A percentile compares a stretch with the other conserved stretches of the same genome.
Conservation (phyloP, 1,284 basidiomycete genomes). For the Vanrija sp. region DNA sequence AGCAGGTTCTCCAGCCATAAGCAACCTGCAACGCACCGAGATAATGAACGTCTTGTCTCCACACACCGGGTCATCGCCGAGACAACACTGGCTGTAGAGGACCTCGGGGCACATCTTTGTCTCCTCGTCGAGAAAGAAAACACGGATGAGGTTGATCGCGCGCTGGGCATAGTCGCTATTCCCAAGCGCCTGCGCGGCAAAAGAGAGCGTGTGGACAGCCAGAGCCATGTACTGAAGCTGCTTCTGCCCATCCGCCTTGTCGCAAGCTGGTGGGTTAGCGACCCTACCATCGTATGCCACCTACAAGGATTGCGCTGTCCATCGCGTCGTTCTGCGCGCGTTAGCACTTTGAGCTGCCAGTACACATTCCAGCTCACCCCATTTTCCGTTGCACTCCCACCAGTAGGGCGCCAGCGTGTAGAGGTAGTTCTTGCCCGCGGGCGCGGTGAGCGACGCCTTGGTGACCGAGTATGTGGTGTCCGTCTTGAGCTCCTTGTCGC, state of each 20-base stretch:
- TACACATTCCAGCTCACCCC: conserved; percentile 21
- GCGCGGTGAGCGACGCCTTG: conserved; percentile 19
- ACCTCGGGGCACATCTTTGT: conserved; percentile 36
- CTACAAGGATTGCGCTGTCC: conserved; percentile 35
- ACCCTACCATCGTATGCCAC: not conserved
- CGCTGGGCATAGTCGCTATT: not conserved
- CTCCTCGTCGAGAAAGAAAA: conserved; percentile 33
- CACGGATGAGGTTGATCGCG: conserved; percentile 21
- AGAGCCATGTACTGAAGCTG: conserved; percentile 24
- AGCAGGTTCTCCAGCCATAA: not conserved
- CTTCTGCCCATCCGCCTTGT: conserved; percentile 27
- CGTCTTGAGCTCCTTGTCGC: conserved; percentile 6
- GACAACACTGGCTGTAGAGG: conserved; percentile 30
- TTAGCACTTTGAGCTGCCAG: not conserved
- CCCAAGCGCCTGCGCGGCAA: conserved; percentile 7
- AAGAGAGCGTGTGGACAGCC: conserved; percentile 22
- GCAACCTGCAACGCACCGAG: conserved; percentile 21
- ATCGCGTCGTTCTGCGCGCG: conserved; percentile 26
- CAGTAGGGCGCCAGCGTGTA: conserved; percentile 35
- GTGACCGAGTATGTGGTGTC: conserved; percentile 27
- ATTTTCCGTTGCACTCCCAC: conserved; percentile 26
- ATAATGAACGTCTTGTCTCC: conserved; percentile 33
- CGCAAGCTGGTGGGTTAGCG: conserved; percentile 16
- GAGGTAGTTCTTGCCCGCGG: conserved; percentile 27
- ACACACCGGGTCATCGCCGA: conserved; percentile 17